Evolutionary conservation across 441 rosid genomes (phyloP), one percentile per base, ranked within the genome.

Genomic region (Arabidopsis hybrid): DNA sequence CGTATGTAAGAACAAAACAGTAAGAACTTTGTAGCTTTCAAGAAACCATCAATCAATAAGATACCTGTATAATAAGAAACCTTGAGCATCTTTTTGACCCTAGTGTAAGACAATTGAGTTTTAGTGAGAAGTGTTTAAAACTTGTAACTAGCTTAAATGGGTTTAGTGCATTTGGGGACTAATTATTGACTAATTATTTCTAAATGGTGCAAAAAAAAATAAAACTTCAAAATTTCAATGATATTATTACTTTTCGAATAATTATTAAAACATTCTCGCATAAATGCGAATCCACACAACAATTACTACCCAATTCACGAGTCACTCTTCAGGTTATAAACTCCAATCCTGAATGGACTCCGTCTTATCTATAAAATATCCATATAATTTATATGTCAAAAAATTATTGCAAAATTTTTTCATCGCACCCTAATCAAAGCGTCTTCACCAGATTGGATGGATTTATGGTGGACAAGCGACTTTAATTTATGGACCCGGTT

Each of bases 61-160:
- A 29, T 60, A 47, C 53, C 39, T 74, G 12, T 32, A 21, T 21
- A 47, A 46, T 21, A 59, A 60, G 68, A 65, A 65, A 66, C 76
- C 62, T 71, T 65, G 62, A 76, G 76, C 55, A 63, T 45, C 38
- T 57, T 32, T 31, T 53, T 67, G 16, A 67, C 50, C 50, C 18
- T 67, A 21, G 29, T 9, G 52, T 57, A 47, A 63, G 18, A 32
- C 36, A 49, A 7, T n/a, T 16, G 53, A 49, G 53, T 16, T 49
- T 49, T 52, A 31, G 62, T 61, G 39, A 46, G 12, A 13, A 56
- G 2, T 29, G 36, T 35, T 59, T 6, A 10, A 49, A 38, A 39
- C 35, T 6, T 7, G 4, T 29, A 60, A 17, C 42, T 43, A 11
- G 35, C 17, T 34, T 35, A 34, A 14, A 57, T 32, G 46, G 35